Percentiles rank a stretch among this genome's conserved stretches.
Evolutionary conservation across 768 basidiomycete species (phyloP).

Genomic region (Lentinus tigrinus): DNA sequence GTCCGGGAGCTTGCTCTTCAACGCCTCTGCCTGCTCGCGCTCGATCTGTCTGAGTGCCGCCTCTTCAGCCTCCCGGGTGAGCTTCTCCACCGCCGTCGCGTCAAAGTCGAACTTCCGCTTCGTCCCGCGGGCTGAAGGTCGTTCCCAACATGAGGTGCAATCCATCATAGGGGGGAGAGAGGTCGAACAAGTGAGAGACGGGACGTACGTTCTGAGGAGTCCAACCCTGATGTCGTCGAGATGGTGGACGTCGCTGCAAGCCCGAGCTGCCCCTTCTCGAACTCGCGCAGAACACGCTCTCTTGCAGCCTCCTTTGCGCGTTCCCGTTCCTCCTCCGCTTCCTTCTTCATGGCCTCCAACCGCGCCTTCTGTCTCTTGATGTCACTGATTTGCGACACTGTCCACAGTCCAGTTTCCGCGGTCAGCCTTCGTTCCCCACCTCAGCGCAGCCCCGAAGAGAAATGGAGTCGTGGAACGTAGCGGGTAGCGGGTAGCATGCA

Average conservation of each 20-base stretch:
- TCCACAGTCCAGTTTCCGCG: neutral
- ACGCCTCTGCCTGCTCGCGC: constrained; percentile 78
- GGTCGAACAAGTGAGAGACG: neutral
- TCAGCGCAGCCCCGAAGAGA: neutral
- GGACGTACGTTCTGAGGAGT: constrained; percentile 33
- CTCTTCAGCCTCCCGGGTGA: constrained; percentile 84
- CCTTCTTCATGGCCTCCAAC: constrained; percentile 69
- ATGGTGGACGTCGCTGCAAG: constrained; percentile 48
- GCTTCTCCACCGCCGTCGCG: constrained; percentile 61
- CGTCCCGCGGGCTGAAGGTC: constrained; percentile 47
- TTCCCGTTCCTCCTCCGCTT: constrained; percentile 79
- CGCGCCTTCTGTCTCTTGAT: constrained; percentile 88
- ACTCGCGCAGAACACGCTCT: constrained; percentile 86
- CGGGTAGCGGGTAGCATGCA: neutral
- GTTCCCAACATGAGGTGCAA: neutral
- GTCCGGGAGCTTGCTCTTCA: constrained; percentile 89
- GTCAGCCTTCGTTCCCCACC: neutral
- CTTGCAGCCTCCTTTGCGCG: constrained; percentile 71
- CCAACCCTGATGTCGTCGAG: constrained; percentile 41
- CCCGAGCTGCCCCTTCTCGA: constrained; percentile 82
- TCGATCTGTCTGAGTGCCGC: constrained; percentile 82
- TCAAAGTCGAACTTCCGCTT: constrained; percentile 91
- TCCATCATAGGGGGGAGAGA: neutral
- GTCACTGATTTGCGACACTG: constrained; percentile 87
- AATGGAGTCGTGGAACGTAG: neutral